Percentiles rank a stretch among this genome's conserved stretches.
These are phyloP conservation scores for Epichloe glyceriae DNA, from an alignment of 2,329 filamentous ascomycete genomes.

Conservation along the genomic window DNA sequence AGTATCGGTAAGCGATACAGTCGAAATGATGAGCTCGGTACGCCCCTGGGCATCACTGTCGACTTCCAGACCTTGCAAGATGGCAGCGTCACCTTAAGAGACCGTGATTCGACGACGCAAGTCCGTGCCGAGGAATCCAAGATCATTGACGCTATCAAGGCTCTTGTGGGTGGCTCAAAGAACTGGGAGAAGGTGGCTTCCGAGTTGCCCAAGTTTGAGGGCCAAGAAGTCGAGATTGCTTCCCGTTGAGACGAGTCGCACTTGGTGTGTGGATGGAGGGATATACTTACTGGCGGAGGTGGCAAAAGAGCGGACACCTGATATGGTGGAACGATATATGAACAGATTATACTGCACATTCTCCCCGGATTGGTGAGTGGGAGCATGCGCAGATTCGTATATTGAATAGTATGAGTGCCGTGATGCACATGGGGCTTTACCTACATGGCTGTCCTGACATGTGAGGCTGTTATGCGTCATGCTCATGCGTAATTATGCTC, in stretches of 20 bases:
- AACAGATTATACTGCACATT: too few species aligned
- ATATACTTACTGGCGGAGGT: background rate
- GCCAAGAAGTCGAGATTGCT: slow-evolving; percentile 48
- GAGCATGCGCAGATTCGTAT: background rate
- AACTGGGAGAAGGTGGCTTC: slow-evolving; percentile 56
- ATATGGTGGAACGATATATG: too few species aligned
- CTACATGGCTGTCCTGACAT: background rate
- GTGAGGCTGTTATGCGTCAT: background rate
- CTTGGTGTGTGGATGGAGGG: background rate
- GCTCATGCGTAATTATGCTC: background rate
- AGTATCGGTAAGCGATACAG: slow-evolving; percentile 92
- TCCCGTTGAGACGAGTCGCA: slow-evolving; percentile 16
- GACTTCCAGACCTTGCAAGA: slow-evolving; percentile 94
- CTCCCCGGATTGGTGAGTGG: too few species aligned
- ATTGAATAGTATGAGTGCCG: background rate
- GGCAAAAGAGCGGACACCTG: too few species aligned
- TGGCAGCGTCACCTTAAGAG: slow-evolving; percentile 71
- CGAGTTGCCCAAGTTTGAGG: slow-evolving; percentile 73
- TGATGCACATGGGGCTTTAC: background rate
- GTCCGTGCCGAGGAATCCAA: slow-evolving; percentile 72
- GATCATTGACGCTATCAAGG: slow-evolving; percentile 62
- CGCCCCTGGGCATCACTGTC: slow-evolving; percentile 83
- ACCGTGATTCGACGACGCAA: slow-evolving; percentile 83
- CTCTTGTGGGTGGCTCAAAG: slow-evolving; percentile 35
- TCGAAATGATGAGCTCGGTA: slow-evolving; percentile 91